Base-by-base conservation (phyloP, 208 protist species). In the Phytomonas sp. region DNA sequence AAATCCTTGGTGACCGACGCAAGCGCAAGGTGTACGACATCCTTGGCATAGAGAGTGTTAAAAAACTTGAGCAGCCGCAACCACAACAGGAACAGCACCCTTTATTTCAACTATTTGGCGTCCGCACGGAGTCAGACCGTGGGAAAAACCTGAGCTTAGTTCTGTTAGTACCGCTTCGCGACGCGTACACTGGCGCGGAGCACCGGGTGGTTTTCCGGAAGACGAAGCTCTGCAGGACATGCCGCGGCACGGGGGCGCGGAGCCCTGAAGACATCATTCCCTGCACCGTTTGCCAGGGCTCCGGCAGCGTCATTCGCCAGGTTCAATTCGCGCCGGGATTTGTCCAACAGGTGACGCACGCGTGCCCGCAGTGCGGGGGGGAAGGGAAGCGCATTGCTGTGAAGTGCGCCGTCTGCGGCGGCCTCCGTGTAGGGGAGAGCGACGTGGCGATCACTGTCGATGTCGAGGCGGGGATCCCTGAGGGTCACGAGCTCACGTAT, bases 1-100 rank as follows among this genome's bases (percentile, higher is more conserved):
- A 96, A 77, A 85, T 97, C 28, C 82, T 98, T 20, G 82, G 81
- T 1, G 89, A 97, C 78, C 85, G 86, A 43, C 81, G 83, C 37
- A 94, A 96, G 76, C 85, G 93, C 0, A 89, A 91, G 53, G 95
- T 98, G 73, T 98, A 95, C 72, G 95, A 98, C 71, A 91, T 94
- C 68, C 87, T 84, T 15, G 95, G 95, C 17, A 79, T 92, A 32
- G 89, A 95, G 29, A 92, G 93, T 17, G 40, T 97, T 17, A 62
- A 81, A 71, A 88, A 91, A 80, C 75, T 97, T 51, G 75, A 90
- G 80, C 62, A 80, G 60, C 74, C 75, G 53, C 70, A 70, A 37
- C 71, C 70, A 68, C 76, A 71, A 46, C 76, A 80, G 56, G 72
- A 73, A 51, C 64, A 68, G 46, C 73, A 81, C 62, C 77, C 76